Conservation (phyloP, 371 early-diverging fungal species). For the Mucor saturninus region DNA sequence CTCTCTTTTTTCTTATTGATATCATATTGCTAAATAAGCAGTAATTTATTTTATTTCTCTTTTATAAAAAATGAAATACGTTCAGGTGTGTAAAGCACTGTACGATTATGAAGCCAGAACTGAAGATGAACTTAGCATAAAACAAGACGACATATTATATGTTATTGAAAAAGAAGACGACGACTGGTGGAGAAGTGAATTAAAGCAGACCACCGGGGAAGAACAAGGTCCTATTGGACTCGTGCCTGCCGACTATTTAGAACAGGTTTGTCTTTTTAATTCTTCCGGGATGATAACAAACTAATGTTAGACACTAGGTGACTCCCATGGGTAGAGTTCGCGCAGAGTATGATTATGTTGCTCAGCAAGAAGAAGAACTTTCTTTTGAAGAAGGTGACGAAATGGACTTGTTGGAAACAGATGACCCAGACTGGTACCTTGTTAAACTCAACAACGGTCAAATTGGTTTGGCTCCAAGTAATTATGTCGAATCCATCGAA, state of each 20-base stretch:
- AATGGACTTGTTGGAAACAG: constrained; percentile 71
- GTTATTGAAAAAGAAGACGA: constrained; percentile 76
- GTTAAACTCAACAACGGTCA: constrained; percentile 60
- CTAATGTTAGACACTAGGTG: constrained; percentile 18
- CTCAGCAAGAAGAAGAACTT: constrained; percentile 80
- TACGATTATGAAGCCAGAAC: constrained; percentile 83
- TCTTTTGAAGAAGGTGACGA: constrained; percentile 76
- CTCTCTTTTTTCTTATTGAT: not conserved
- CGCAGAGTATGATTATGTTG: constrained; percentile 81
- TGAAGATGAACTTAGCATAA: constrained; percentile 84
- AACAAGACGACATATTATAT: constrained; percentile 79
- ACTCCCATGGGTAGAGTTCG: constrained; percentile 59
- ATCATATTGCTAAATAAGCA: not conserved
- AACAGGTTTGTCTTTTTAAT: constrained; percentile 52
- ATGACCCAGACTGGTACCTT: constrained; percentile 84
- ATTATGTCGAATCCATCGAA: constrained; percentile 67
- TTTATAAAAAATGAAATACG: constrained; percentile 38
- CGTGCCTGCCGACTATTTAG: constrained; percentile 80
- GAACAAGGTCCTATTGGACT: constrained; percentile 65
- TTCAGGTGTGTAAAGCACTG: constrained; percentile 50
- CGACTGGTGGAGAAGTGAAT: constrained; percentile 81
- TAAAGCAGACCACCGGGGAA: constrained; percentile 53
- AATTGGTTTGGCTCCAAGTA: constrained; percentile 77
- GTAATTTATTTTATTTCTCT: not conserved
- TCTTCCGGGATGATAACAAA: not conserved